Base-by-base conservation (phyloP, 2,329 filamentous ascomycete genomes). In the Pseudocercospora fuligena region DNA sequence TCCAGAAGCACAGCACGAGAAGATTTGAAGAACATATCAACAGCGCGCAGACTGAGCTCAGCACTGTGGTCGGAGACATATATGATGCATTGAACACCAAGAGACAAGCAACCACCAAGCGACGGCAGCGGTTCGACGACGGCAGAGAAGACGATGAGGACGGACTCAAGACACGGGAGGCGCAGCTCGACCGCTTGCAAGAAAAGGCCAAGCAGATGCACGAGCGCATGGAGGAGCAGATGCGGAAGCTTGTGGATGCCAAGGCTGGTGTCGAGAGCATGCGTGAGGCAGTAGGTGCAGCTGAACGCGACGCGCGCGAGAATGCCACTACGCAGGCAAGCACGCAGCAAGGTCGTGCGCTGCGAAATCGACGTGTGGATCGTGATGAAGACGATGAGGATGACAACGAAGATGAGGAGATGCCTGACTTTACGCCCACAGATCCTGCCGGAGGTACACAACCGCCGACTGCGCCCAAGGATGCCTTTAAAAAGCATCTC, bases 171-270 rank as follows among this genome's bases (percentile, higher is more conserved):
- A 74, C 80, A 16, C 77, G 79, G 43, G 79, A 81, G 23, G 74
- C 78, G 27, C 78, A 80, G 63, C 69, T 86, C 54, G 76, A 78
- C 9, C 75, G 80, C 31, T 71, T 81, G 62, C 66, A 78, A 64
- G 76, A 78, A 21, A 80, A 82, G 64, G 86, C 88, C 1, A 79
- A 83, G 16, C 75, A 77, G 3, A 78, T 87, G 70, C 90, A 87
- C 1, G 75, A 78, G 29, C 80, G 82, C 60, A 81, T 90, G 73
- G 89, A 91, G 70, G 80, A 84, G 73, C 81, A 80, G 54, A 83
- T 90, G 73, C 82, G 88, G 16, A 79, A 82, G 12, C 76, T 87
- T 58, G 85, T 91, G 66, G 89, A 91, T 76, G 81, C 81, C 8
- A 80, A 84, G 64, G 78, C 82, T 8, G 82, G 80, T 66, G 75